Percentiles rank a stretch among this genome's conserved stretches.
phyloP scores from a whole-genome alignment of 2,329 filamentous ascomycete genomes.

The Calonectria hongkongensis region DNA sequence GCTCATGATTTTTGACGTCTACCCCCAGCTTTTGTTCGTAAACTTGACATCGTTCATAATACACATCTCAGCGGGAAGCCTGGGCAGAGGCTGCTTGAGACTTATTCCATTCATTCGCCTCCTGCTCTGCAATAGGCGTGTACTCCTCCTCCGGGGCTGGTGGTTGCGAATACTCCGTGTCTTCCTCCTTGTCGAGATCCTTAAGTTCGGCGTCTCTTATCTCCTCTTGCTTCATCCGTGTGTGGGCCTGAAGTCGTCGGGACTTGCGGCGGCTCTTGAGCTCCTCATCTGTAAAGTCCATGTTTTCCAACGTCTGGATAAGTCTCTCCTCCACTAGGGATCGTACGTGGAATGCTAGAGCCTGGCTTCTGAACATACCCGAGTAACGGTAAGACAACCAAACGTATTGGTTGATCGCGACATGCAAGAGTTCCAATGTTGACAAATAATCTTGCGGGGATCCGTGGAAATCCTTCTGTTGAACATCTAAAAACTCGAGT shows the following conservation, averaged over 20 bases:
- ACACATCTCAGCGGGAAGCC: conserved; percentile 19
- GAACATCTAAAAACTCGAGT: conserved; percentile 83
- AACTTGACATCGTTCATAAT: conserved; percentile 20
- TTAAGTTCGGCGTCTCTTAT: conserved; percentile 42
- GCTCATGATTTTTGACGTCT: conserved; percentile 4
- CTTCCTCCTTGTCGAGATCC: conserved; percentile 46
- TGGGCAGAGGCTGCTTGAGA: conserved; percentile 2
- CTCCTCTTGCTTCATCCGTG: conserved; percentile 37
- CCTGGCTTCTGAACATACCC: conserved; percentile 85
- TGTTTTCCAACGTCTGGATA: conserved; percentile 65
- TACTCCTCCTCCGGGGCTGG: conserved; percentile 31
- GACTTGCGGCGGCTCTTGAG: conserved; percentile 53
- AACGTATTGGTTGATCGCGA: conserved; percentile 87
- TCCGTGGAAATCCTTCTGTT: conserved; percentile 62
- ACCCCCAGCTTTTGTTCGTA: conserved; percentile 3
- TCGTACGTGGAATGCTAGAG: conserved; percentile 87
- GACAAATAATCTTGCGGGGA: conserved; percentile 75
- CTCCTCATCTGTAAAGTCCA: conserved; percentile 68
- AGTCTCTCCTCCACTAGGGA: conserved; percentile 85
- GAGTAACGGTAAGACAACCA: conserved; percentile 95
- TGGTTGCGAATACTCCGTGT: conserved; percentile 42
- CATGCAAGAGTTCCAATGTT: conserved; percentile 86
- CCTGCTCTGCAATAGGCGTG: conserved; percentile 3
- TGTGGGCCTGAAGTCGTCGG: conserved; percentile 49
- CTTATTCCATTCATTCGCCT: not conserved